phyloP scores from a whole-genome alignment of 305 asterid species.

The Solanum hybrid region DNA sequence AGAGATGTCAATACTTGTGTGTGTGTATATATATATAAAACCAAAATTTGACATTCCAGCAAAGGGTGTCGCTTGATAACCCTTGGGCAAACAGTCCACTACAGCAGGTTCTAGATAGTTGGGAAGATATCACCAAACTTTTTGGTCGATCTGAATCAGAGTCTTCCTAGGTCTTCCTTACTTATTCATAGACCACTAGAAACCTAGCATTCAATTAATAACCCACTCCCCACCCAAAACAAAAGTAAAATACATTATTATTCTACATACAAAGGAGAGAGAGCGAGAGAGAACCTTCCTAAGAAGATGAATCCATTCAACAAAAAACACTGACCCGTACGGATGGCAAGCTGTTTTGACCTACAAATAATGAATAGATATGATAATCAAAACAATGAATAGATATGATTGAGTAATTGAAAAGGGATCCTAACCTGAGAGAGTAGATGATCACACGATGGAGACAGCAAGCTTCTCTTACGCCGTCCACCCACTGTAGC shows the following conservation, averaged over 20 bases:
- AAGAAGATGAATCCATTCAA: conserved; percentile 84
- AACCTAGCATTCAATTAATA: background rate
- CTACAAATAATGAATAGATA: conserved; percentile 19
- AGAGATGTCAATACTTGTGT: background rate
- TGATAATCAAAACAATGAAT: background rate
- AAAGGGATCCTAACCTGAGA: conserved; percentile 31
- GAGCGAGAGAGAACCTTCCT: conserved; percentile 55
- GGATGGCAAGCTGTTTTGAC: conserved; percentile 75
- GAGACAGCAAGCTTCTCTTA: conserved; percentile 88
- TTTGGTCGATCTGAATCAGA: background rate
- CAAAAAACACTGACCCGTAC: conserved; percentile 88
- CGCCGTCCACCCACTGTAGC: conserved; percentile 67
- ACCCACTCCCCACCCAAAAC: background rate
- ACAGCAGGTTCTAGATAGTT: background rate
- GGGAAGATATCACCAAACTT: background rate
- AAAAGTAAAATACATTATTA: background rate
- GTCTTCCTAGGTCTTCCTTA: background rate
- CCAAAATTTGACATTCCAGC: background rate
- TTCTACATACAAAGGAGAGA: background rate
- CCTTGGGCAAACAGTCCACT: background rate
- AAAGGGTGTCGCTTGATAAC: background rate
- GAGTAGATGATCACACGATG: conserved; percentile 75
- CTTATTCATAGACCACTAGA: background rate
- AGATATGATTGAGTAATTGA: background rate
- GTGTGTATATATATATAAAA: too few species aligned